Conservation (phyloP, 2,329 filamentous ascomycete species). For the Blumeria hordei region DNA sequence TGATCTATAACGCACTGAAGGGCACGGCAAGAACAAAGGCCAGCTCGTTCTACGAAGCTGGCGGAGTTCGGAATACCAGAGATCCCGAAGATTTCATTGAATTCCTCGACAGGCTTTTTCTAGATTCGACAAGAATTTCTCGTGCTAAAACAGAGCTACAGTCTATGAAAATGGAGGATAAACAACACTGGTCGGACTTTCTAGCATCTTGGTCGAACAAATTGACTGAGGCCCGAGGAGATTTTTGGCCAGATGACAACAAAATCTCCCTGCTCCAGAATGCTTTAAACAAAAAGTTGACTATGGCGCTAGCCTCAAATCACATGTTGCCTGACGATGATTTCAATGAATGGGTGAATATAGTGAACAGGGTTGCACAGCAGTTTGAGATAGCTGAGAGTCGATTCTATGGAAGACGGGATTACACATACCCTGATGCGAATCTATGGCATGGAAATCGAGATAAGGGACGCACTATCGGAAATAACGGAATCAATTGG, state of each 20-base stretch:
- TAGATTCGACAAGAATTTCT: background rate
- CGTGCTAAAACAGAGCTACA: background rate
- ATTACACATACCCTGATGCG: too few relatives aligned
- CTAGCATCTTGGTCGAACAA: background rate
- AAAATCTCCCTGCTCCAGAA: background rate
- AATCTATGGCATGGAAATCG: too few relatives aligned
- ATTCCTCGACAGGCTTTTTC: background rate
- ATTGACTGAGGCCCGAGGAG: background rate
- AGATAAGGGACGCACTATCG: too few relatives aligned
- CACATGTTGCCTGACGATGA: background rate
- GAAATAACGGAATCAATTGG: too few relatives aligned
- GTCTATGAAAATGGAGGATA: background rate
- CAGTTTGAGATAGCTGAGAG: background rate
- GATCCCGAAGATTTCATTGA: conserved; percentile 1
- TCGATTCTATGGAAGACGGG: too few relatives aligned
- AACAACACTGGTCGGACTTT: background rate
- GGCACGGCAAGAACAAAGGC: background rate
- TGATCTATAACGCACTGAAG: background rate
- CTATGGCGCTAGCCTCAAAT: background rate
- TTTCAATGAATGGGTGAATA: background rate
- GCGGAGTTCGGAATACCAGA: background rate
- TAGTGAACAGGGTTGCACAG: background rate
- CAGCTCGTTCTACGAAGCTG: background rate
- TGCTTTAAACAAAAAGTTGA: background rate
- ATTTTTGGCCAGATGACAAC: background rate